phyloP scores from a whole-genome alignment of 1,284 basidiomycete genomes.

The Pseudozyma hubeiensis region DNA sequence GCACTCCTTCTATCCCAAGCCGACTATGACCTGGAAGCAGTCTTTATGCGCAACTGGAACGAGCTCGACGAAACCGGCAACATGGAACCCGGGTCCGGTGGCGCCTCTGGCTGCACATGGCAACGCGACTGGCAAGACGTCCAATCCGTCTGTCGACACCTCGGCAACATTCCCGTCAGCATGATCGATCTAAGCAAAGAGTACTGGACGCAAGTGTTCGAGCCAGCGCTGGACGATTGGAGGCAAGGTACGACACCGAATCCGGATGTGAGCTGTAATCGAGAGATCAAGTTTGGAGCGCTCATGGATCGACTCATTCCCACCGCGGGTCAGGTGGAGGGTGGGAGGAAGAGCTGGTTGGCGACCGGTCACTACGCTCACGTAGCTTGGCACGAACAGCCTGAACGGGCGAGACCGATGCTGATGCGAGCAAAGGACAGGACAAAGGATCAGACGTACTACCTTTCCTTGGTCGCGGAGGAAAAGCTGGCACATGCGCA shows the following conservation, averaged over 20 bases:
- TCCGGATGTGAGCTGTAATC: conserved; percentile 93
- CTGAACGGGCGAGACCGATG: conserved; percentile 11
- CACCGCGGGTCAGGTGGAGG: neutral
- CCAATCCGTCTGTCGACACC: conserved; percentile 78
- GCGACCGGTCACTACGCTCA: conserved; percentile 92
- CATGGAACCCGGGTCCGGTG: conserved; percentile 65
- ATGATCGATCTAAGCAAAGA: conserved; percentile 55
- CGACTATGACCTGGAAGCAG: conserved; percentile 78
- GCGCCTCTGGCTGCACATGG: conserved; percentile 83
- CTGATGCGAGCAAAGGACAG: conserved; percentile 55
- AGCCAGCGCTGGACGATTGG: conserved; percentile 62
- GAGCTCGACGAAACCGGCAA: conserved; percentile 74
- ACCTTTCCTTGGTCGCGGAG: conserved; percentile 74
- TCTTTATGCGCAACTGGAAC: conserved; percentile 95
- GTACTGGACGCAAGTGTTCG: conserved; percentile 65
- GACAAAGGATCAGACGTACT: conserved; percentile 93
- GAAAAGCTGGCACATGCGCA: conserved; percentile 73
- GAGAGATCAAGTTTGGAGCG: conserved; percentile 92
- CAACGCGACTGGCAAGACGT: conserved; percentile 95
- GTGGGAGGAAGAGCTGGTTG: conserved; percentile 71
- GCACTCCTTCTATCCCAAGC: conserved; percentile 54
- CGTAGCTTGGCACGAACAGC: conserved; percentile 71
- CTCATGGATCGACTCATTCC: conserved; percentile 73
- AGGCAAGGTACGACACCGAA: conserved; percentile 76
- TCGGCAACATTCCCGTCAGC: conserved; percentile 74